Evolutionary conservation across 2,329 filamentous ascomycete genomes (phyloP).

Genomic region (Fusarium sp.): DNA sequence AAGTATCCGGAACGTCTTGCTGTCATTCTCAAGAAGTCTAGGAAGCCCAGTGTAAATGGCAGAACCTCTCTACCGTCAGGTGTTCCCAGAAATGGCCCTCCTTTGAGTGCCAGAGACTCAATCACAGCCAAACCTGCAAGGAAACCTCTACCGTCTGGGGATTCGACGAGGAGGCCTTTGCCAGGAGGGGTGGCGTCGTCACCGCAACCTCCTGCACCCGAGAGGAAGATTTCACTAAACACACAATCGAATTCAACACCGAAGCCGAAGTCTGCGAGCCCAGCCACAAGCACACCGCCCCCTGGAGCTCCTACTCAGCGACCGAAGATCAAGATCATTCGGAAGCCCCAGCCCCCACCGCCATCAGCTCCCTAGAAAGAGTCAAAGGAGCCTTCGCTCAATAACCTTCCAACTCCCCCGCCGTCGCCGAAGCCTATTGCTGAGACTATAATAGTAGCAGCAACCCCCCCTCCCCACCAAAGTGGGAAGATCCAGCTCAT

Average conservation of each 20-base stretch:
- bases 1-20: constrained; percentile 55
- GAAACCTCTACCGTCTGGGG: constrained; percentile 56
- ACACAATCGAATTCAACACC: constrained; percentile 40
- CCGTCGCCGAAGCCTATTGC: not conserved
- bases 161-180: constrained; percentile 52
- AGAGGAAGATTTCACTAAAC: constrained; percentile 50
- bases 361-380: constrained; percentile 45
- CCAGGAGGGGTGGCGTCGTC: constrained; percentile 49
- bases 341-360: constrained; percentile 52
- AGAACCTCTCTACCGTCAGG: constrained; percentile 55
- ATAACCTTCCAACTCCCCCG: not conserved
- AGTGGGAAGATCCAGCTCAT: not conserved
- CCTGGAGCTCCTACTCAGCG: constrained; percentile 43
- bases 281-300: constrained; percentile 45
- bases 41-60: constrained; percentile 38
- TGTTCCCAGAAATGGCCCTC: constrained; percentile 46
- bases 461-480: not conserved
- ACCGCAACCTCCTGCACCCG: constrained; percentile 42
- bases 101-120: constrained; percentile 48
- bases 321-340: constrained; percentile 58
- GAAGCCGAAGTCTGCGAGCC: constrained; percentile 45
- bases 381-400: not conserved
- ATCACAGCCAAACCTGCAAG: constrained; percentile 55
- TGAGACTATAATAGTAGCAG: not conserved
- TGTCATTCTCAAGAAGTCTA: constrained; percentile 52